Conservation (phyloP, 2,329 filamentous ascomycete species). For the Penicillium sp. region DNA sequence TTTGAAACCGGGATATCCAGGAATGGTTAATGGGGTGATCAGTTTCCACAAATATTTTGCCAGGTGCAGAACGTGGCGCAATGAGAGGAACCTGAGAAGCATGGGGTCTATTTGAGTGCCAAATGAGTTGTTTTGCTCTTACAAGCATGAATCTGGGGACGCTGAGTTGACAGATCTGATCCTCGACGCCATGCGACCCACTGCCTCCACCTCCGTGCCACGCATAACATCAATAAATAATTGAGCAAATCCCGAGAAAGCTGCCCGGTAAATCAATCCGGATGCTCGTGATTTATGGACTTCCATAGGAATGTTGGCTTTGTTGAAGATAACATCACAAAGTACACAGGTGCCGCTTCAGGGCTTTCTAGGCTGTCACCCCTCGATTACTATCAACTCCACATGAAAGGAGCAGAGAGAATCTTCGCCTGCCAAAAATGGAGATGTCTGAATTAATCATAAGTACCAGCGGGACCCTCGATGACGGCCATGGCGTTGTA, state of each 20-base stretch:
- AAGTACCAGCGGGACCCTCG: slow-evolving; percentile 21
- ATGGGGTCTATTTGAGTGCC: slow-evolving; percentile 14
- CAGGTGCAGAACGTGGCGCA: slow-evolving; percentile 26
- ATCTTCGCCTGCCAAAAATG: slow-evolving; percentile 16
- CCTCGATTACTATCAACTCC: slow-evolving; percentile 12
- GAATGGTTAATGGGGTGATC: slow-evolving; percentile 4
- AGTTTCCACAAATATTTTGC: background rate
- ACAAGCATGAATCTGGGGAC: slow-evolving; percentile 20
- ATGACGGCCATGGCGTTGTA: background rate
- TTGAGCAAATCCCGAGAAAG: slow-evolving; percentile 3
- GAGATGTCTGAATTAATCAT: slow-evolving; percentile 25
- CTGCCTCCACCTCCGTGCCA: slow-evolving; percentile 11
- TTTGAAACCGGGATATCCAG: background rate
- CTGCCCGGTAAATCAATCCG: slow-evolving; percentile 2
- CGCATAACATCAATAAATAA: slow-evolving; percentile 11
- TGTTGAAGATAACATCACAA: background rate
- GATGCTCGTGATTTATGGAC: slow-evolving; percentile 9
- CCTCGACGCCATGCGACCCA: slow-evolving; percentile 18
- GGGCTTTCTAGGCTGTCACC: background rate
- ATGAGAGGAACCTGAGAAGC: slow-evolving; percentile 10
- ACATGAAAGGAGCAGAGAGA: slow-evolving; percentile 13
- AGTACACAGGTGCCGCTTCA: background rate
- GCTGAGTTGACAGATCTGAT: slow-evolving; percentile 40
- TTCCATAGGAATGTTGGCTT: slow-evolving; percentile 8
- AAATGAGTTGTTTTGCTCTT: slow-evolving; percentile 10